Evolutionary conservation across 2,329 filamentous ascomycete genomes (phyloP).

Genomic region (Scolecobasidium constrictum): DNA sequence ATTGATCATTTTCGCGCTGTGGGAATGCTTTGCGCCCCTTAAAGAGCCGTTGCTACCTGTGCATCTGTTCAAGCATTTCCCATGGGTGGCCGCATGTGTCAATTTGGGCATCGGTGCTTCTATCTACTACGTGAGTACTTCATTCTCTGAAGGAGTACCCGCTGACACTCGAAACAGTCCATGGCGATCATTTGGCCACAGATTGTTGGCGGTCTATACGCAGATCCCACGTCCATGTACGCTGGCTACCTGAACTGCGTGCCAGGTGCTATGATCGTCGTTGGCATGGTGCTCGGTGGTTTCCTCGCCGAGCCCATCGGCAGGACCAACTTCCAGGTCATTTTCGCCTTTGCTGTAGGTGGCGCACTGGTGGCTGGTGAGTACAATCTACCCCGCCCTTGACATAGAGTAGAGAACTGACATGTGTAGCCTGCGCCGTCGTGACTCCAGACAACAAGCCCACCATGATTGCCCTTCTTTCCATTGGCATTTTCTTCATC

Average conservation of each 20-base stretch:
- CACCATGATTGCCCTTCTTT: slow-evolving; percentile 14
- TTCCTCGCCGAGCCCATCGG: slow-evolving; percentile 14
- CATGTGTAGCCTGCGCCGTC: slow-evolving; percentile 11
- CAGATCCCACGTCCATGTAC: slow-evolving; percentile 14
- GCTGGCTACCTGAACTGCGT: slow-evolving; percentile 14
- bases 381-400: background rate
- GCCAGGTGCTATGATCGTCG: slow-evolving; percentile 21
- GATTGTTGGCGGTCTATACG: slow-evolving; percentile 27
- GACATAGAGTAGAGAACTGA: too few relatives aligned
- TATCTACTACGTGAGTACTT: slow-evolving; percentile 28
- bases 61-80: slow-evolving; percentile 22
- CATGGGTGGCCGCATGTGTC: slow-evolving; percentile 20
- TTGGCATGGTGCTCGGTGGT: slow-evolving; percentile 18
- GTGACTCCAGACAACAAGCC: slow-evolving; percentile 14
- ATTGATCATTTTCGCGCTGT: slow-evolving; percentile 27
- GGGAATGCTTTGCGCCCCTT: slow-evolving; percentile 16
- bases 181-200: slow-evolving; percentile 32
- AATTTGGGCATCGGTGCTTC: slow-evolving; percentile 20
- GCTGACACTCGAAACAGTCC: slow-evolving; percentile 28
- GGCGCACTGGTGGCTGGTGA: slow-evolving; percentile 14
- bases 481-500: slow-evolving; percentile 18
- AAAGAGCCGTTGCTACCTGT: slow-evolving; percentile 26
- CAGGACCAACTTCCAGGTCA: slow-evolving; percentile 16
- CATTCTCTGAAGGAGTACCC: slow-evolving; percentile 35
- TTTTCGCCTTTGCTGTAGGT: slow-evolving; percentile 16